phyloP scores from a whole-genome alignment of 352 stramenopile genomes.

The Achlya hypogyna region DNA sequence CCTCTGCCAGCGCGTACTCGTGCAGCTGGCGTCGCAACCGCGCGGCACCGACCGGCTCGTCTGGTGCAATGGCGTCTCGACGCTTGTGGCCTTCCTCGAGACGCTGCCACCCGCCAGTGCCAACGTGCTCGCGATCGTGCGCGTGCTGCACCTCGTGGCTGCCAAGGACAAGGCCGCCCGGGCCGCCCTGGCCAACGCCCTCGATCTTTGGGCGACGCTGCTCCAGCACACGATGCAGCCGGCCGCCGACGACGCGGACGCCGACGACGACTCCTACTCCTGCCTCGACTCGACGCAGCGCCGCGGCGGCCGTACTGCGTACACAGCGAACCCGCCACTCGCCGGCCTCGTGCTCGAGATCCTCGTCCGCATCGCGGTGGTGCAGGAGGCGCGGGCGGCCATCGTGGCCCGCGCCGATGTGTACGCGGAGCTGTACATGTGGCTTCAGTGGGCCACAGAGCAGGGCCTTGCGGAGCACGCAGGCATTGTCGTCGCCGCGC shows the following conservation, averaged over 20 bases:
- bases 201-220: background rate
- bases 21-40: background rate
- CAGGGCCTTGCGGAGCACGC: background rate
- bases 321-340: background rate
- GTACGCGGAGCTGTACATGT: background rate
- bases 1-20: constrained; percentile 5
- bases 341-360: constrained; percentile 4
- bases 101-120: background rate
- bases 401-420: background rate
- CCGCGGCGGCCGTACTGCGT: background rate
- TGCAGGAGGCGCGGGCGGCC: background rate
- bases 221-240: constrained; percentile 4
- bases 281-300: background rate
- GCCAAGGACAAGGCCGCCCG: constrained; percentile 7
- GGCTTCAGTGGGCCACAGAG: background rate
- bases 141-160: background rate
- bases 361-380: background rate
- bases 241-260: background rate
- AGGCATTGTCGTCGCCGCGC: background rate
- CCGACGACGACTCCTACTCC: background rate
- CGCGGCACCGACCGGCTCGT: background rate
- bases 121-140: constrained; percentile 7
- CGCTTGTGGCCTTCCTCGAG: background rate
- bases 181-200: background rate
- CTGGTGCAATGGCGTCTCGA: background rate